Conservation (phyloP, 1,284 basidiomycete species). For the Pyrrhoderma noxium region DNA sequence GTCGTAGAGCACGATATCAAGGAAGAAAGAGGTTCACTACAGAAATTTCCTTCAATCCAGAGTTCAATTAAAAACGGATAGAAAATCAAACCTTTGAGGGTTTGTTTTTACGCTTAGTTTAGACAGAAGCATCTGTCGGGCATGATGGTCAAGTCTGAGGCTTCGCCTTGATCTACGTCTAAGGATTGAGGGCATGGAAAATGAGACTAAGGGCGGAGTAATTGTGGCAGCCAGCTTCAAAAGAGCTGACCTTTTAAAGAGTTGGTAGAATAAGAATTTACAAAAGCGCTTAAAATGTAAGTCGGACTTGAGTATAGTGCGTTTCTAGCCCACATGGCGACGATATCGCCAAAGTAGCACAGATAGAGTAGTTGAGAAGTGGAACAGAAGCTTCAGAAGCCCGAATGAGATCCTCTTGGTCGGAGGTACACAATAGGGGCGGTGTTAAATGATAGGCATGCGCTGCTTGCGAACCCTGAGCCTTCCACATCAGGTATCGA, state of each 20-base stretch:
- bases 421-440: too few species aligned
- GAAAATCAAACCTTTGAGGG: neutral
- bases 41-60: neutral
- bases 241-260: neutral
- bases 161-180: constrained; percentile 14
- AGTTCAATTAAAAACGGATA: neutral
- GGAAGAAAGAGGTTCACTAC: neutral
- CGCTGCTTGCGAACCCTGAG: constrained; percentile 4
- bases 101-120: constrained; percentile 6
- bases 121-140: constrained; percentile 10
- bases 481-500: constrained; percentile 5
- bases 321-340: neutral
- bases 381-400: neutral
- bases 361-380: neutral
- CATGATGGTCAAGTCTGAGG: constrained; percentile 12
- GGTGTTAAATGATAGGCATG: neutral
- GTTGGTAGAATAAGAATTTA: too few species aligned
- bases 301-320: neutral
- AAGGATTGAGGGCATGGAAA: constrained; percentile 10
- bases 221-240: neutral
- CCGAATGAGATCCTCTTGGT: too few species aligned
- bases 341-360: neutral
- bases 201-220: neutral
- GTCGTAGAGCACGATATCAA: constrained; percentile 1
- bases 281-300: neutral